Evolutionary conservation across 169 alveolate genomes (phyloP).

Genomic region (Cryptosporidium viatorum): DNA sequence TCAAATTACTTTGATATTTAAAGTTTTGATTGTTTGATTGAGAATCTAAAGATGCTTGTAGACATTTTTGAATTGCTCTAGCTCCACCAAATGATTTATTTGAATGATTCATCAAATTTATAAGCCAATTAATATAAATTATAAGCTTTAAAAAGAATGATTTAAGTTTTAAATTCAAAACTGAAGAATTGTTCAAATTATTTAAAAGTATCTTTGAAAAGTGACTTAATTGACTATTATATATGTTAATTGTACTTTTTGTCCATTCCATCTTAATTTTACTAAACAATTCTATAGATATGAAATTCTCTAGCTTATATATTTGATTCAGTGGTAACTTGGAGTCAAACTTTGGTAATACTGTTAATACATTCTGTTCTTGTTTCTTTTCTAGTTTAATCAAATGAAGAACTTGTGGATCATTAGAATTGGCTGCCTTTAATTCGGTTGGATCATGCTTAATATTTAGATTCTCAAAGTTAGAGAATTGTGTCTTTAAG

Average conservation of each 20-base stretch:
- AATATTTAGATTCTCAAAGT: slow-evolving; percentile 35
- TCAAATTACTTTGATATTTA: not conserved
- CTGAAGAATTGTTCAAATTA: not conserved
- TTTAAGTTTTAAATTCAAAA: not conserved
- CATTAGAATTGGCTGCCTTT: not conserved
- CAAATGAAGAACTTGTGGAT: slow-evolving; percentile 43
- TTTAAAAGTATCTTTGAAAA: slow-evolving; percentile 6
- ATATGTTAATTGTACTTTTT: not conserved
- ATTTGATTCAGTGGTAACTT: not conserved
- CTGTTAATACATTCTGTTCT: not conserved
- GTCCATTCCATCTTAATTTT: slow-evolving; percentile 28
- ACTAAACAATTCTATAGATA: not conserved
- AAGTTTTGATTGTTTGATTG: not conserved
- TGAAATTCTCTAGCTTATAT: slow-evolving; percentile 20
- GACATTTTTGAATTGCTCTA: slow-evolving; percentile 45
- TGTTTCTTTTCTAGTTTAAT: slow-evolving; percentile 54
- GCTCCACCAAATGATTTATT: slow-evolving; percentile 72
- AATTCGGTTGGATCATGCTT: slow-evolving; percentile 21
- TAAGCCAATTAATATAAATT: slow-evolving; percentile 36
- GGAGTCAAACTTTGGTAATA: slow-evolving; percentile 54
- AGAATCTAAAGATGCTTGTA: not conserved
- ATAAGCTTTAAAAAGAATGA: slow-evolving; percentile 26
- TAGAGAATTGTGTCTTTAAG: slow-evolving; percentile 39
- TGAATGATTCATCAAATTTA: slow-evolving; percentile 7
- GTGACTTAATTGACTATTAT: not conserved